Percentiles rank a stretch among this genome's conserved stretches.
phyloP scores from a whole-genome alignment of 768 basidiomycete genomes.

The Collybia sp. region DNA sequence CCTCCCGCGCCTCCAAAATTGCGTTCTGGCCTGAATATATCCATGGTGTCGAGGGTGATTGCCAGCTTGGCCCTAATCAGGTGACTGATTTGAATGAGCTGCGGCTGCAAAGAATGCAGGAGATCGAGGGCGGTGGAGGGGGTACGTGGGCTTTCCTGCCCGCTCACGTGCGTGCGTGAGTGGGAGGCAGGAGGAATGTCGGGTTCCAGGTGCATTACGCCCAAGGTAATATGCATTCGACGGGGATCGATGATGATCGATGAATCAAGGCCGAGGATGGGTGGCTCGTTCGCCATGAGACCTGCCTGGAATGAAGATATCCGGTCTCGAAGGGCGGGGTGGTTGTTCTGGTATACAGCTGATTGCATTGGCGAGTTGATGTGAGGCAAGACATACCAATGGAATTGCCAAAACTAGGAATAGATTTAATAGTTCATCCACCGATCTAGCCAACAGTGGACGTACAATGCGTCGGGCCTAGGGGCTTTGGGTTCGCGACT shows the following conservation, averaged over 20 bases:
- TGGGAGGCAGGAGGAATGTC: not conserved
- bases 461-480: slow-evolving; percentile 26
- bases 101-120: slow-evolving; percentile 33
- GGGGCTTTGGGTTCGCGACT: not conserved
- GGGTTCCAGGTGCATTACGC: slow-evolving; percentile 57
- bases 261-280: slow-evolving; percentile 50
- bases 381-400: slow-evolving; percentile 15
- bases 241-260: slow-evolving; percentile 53
- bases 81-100: slow-evolving; percentile 35
- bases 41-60: slow-evolving; percentile 40
- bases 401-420: slow-evolving; percentile 25
- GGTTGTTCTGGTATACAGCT: slow-evolving; percentile 29
- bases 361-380: slow-evolving; percentile 7
- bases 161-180: slow-evolving; percentile 1
- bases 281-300: slow-evolving; percentile 33
- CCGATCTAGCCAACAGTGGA: not conserved
- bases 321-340: slow-evolving; percentile 27
- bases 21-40: slow-evolving; percentile 33
- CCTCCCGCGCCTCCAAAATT: slow-evolving; percentile 15
- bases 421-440: not conserved
- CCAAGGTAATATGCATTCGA: slow-evolving; percentile 70
- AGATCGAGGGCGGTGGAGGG: slow-evolving; percentile 37
- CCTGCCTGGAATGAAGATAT: slow-evolving; percentile 33
- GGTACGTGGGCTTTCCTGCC: slow-evolving; percentile 15
- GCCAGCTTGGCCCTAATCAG: slow-evolving; percentile 12